Base-by-base conservation (phyloP, 352 stramenopile species). In the Blastocystis sp. region DNA sequence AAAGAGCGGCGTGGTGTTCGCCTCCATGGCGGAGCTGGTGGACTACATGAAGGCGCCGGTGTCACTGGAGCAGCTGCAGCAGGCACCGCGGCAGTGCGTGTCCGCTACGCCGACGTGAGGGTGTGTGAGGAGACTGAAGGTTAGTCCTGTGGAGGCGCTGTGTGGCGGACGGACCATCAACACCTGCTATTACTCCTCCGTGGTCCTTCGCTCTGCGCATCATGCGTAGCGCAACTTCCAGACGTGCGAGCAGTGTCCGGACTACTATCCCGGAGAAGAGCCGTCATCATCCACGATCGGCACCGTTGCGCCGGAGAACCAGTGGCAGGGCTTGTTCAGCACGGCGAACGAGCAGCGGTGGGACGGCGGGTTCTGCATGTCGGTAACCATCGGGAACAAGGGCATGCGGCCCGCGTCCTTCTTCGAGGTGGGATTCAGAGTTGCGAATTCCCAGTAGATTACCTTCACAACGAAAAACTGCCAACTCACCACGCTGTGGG, bases 401-500 rank as follows among this genome's bases (percentile, higher is more conserved):
- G 48, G 45, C 34, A 63, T 52, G 21, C 68, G 69, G 34, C 21
- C 74, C 14, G 57, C 74, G 11, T 43, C 34, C 2, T 19, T 69
- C 52, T 68, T 84, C 24, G n/a, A 45, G 40, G 64, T 74, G 21
- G 21, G 4, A 9, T 10, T 74, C 9, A 10, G 21, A 48, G 40
- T 2, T 9, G 24, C 19, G 21, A 1, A 7, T 74, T 19, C 21
- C 7, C 3, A n/a, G 17, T 74, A 74, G n/a, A 69, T 84, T 11
- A 84, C 74, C 19, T 59, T 84, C 3, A 48, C 24, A 7, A 84
- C 74, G 17, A 84, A 66, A 34, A 84, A 84, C 48, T 84, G 74
- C n/a, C 74, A 84, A 54, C 34, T 84, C 10, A 84, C 74, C 0
- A 84, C 74, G n/a, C 54, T 84, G n/a, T 84, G 74, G 74, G 74